Percentiles rank a stretch among this genome's conserved stretches.
phyloP scores from a whole-genome alignment of 768 basidiomycete genomes.

The Royoungia palumana region DNA sequence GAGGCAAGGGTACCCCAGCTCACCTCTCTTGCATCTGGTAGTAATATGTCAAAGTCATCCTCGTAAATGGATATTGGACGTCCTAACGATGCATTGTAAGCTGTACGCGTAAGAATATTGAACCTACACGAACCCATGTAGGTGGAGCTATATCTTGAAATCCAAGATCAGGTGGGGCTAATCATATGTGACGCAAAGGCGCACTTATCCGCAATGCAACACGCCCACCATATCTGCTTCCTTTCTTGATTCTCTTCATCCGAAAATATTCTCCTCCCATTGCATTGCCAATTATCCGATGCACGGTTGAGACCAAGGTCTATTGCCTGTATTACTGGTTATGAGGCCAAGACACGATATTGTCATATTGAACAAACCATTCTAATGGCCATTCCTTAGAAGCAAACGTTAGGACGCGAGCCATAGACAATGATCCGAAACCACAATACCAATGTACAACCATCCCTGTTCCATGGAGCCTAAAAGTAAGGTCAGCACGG shows the following conservation, averaged over 20 bases:
- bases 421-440: not conserved
- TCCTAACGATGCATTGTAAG: conserved; percentile 36
- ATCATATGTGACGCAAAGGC: conserved; percentile 16
- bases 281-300: conserved; percentile 68
- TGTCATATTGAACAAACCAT: conserved; percentile 46
- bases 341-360: conserved; percentile 1
- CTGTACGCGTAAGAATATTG: not conserved
- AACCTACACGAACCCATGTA: conserved; percentile 56
- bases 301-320: conserved; percentile 81
- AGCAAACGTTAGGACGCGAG: not conserved
- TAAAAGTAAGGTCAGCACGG: conserved; percentile 20
- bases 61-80: conserved; percentile 68
- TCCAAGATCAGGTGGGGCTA: conserved; percentile 2
- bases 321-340: conserved; percentile 49
- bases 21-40: conserved; percentile 57
- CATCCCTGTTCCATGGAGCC: conserved; percentile 80
- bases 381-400: conserved; percentile 64
- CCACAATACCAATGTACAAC: conserved; percentile 64
- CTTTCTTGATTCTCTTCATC: conserved; percentile 65
- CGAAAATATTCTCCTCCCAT: conserved; percentile 59
- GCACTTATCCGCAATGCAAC: conserved; percentile 67
- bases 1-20: conserved; percentile 7
- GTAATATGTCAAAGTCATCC: conserved; percentile 63
- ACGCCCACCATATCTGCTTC: conserved; percentile 79
- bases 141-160: conserved; percentile 59